Base-by-base conservation (phyloP, 106 monocot species). In the Narthecium ossifragum region DNA sequence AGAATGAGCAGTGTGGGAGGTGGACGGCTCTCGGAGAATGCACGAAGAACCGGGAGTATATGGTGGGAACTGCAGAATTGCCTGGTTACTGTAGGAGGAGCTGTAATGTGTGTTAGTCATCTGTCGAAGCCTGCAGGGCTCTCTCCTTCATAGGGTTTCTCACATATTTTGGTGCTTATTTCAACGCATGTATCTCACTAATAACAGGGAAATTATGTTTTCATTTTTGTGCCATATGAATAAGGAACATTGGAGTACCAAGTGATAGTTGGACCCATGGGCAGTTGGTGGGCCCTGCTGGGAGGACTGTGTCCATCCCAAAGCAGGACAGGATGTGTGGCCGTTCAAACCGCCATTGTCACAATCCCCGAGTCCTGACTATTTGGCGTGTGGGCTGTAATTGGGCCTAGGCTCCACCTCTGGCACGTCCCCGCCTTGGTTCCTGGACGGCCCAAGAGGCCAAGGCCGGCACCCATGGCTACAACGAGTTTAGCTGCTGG, bases 1-100 rank as follows among this genome's bases (percentile, higher is more conserved):
- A 71, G 34, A 87, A 96, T 30, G 78, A 75, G 9, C 69, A 55
- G 25, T 96, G 96, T 8, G 63, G 66, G 40, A 83, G 75, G 50
- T 96, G 96, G 96, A 84, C 96, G 22, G 78, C 84, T 4, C 55
- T 87, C 6, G 96, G 90, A 25, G 96, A 96, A 53, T 96, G 96
- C 71, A 73, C 70, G 13, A 96, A 90, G 68, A 96, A 96, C 60
- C 76, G 75, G 4, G 83, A 76, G 21, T 96, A 96, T 55, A 96
- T 96, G 96, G 64, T 96, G 9, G 90, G 96, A 24, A 84, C 86
- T 38, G 41, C 64, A 8, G 77, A 75, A 0, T 63, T 90, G 60
- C 84, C 78, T 4, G 96, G 96, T 22, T 86, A 57, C 65, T 96
- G 96, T 62, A 63, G 90, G 46, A 80, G 63, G 58, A 96, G 96